Base-by-base conservation (phyloP, 2,329 filamentous ascomycete species). In the Microcera coccophila region DNA sequence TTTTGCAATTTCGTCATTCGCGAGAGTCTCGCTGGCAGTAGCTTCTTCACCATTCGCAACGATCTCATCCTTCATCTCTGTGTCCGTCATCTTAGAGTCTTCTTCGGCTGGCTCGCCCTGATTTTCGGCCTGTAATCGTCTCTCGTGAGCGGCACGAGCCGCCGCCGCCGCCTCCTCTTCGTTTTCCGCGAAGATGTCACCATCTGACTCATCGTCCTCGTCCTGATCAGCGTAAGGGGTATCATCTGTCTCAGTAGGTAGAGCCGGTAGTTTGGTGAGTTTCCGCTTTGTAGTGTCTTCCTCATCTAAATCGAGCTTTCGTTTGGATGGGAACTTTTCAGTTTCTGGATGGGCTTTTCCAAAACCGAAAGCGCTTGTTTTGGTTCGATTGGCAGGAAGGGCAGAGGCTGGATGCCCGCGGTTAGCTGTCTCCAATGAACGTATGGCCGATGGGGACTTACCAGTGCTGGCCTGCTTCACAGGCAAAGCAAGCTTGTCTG, bases 131-230 rank as follows among this genome's bases (percentile, higher is more conserved):
- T 76, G 70, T 20, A 74, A 72, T 29, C 91, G 87, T 57, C 87
- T 84, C 67, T 95, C 89, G 38, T 90, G 89, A 4, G 90, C 87
- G 18, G 87, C 85, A 48, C 90, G 81, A 41, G 89, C 87, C 9
- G 89, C 90, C 17, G 90, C 89, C 2, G 88, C 87, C 42, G 85
- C 83, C 62, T 93, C 90, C 62, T 95, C 90, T 62, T 96, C 91
- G 19, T 82, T 91, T 15, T 80, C 86, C 37, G 84, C 85, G 59
- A 90, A 87, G 59, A 84, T 84, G 49, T 85, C 85, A 39, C 81
- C 81, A 54, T 90, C 86, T 39, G 83, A 84, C 39, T 87, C 87
- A 41, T 83, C 81, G 41, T 84, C 84, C 36, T 80, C 82, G 43
- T 82, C 80, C 63, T 81, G 76, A 59, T 78, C 76, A 58, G 72